phyloP scores from a whole-genome alignment of 176 grass and related monocot genomes.

The Oryza longistaminata region DNA sequence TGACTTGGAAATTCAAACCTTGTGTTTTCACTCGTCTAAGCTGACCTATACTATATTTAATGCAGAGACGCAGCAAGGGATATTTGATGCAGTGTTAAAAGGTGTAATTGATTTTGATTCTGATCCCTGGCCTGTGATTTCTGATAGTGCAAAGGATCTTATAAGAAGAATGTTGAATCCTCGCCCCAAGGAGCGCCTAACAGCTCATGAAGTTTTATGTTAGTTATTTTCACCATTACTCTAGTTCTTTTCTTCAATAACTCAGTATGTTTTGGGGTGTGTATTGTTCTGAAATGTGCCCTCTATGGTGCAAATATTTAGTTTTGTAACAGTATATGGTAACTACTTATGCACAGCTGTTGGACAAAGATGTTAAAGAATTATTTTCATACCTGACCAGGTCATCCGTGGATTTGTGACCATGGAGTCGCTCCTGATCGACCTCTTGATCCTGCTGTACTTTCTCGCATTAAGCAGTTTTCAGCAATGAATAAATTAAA shows the following conservation, averaged over 20 bases:
- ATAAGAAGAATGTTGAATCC: constrained; percentile 66
- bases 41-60: constrained; percentile 32
- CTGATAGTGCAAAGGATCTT: constrained; percentile 66
- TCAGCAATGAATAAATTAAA: constrained; percentile 88
- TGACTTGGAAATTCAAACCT: neutral
- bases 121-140: constrained; percentile 68
- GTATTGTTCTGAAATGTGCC: neutral
- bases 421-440: constrained; percentile 74
- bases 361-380: neutral
- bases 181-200: constrained; percentile 43
- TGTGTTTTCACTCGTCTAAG: neutral
- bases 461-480: constrained; percentile 80
- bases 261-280: constrained; percentile 9
- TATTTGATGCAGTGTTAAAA: constrained; percentile 75
- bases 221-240: constrained; percentile 44
- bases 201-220: constrained; percentile 63
- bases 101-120: constrained; percentile 63
- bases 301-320: neutral
- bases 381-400: constrained; percentile 42
- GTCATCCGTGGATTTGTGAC: constrained; percentile 80
- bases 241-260: neutral
- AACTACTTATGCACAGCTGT: neutral
- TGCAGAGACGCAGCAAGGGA: constrained; percentile 65
- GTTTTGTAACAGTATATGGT: neutral
- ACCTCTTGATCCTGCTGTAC: constrained; percentile 70